These are phyloP conservation scores for Cardiospermum halicacabum DNA, from an alignment of 345 rosid genomes.

Conservation along the genomic window DNA sequence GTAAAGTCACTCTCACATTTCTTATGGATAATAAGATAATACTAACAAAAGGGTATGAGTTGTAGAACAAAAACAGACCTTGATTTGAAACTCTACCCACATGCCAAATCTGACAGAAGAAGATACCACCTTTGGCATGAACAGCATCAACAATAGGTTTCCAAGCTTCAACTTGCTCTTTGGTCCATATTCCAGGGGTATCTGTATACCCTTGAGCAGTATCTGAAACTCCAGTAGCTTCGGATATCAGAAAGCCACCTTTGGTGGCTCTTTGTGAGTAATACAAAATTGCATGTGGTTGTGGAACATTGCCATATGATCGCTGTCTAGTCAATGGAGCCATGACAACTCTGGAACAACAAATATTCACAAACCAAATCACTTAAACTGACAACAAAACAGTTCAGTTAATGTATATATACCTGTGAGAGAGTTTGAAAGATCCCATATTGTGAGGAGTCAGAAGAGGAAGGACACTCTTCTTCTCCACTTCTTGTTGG, in stretches of 20 bases:
- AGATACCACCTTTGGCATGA: constrained; percentile 68
- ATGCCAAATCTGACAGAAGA: constrained; percentile 5
- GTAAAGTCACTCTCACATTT: no score
- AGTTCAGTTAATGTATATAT: no score
- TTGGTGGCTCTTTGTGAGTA: constrained; percentile 61
- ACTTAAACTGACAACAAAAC: no score
- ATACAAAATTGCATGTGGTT: constrained; percentile 66
- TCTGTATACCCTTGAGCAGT: constrained; percentile 41
- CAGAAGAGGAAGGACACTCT: constrained; percentile 1
- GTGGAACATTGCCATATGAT: constrained; percentile 55
- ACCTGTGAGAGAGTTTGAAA: not conserved
- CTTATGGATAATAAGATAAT: no score
- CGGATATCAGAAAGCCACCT: constrained; percentile 61
- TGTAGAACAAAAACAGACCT: constrained; percentile 21
- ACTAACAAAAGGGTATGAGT: no score
- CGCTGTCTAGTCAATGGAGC: constrained; percentile 63
- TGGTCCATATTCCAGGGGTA: constrained; percentile 66
- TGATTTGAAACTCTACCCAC: constrained; percentile 19
- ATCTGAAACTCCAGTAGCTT: constrained; percentile 62
- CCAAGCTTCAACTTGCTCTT: constrained; percentile 40
- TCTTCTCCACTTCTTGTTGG: not conserved
- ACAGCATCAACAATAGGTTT: constrained; percentile 81
- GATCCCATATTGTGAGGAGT: not conserved
- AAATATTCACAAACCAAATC: no score
- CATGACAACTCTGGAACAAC: constrained; percentile 43